phyloP scores from a whole-genome alignment of 306 rosid genomes.

The Arachis hypogaea region DNA sequence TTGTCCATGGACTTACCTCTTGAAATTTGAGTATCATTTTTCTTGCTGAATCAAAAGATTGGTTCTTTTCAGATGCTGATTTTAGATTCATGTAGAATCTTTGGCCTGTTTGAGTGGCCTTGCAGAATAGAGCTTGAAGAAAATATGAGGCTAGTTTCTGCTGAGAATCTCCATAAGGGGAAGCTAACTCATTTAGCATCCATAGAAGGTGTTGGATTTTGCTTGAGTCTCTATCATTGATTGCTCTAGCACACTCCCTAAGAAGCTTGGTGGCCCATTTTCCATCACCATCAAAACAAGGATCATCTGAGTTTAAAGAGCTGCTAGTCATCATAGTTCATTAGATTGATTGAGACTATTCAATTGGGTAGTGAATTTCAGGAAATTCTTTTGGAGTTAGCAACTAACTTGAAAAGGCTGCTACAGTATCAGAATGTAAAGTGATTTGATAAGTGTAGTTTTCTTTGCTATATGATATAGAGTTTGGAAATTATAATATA shows the following conservation, averaged over 20 bases:
- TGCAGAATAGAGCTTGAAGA: slow-evolving; percentile 78
- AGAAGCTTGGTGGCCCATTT: slow-evolving; percentile 79
- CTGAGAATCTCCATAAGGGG: slow-evolving; percentile 83
- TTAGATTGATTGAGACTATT: slow-evolving; percentile 28
- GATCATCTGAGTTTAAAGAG: slow-evolving; percentile 46
- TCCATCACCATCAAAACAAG: neutral
- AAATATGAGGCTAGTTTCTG: slow-evolving; percentile 79
- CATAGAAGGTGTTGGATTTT: slow-evolving; percentile 77
- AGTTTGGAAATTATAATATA: too few relatives aligned
- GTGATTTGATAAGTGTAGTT: too few relatives aligned
- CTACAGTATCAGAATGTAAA: too few relatives aligned
- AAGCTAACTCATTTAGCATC: slow-evolving; percentile 81
- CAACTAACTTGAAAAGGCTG: too few relatives aligned
- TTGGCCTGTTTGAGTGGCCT: slow-evolving; percentile 66
- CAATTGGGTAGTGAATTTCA: too few relatives aligned
- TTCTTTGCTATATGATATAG: too few relatives aligned
- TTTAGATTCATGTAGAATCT: slow-evolving; percentile 60
- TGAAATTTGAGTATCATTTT: slow-evolving; percentile 74
- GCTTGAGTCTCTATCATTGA: slow-evolving; percentile 58
- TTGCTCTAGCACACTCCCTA: slow-evolving; percentile 70
- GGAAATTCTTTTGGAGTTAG: too few relatives aligned
- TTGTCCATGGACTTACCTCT: slow-evolving; percentile 89
- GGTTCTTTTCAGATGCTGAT: slow-evolving; percentile 59
- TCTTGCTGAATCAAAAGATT: slow-evolving; percentile 71
- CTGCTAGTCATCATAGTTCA: slow-evolving; percentile 58